A percentile compares a stretch with the other conserved stretches of the same genome.
Conservation (phyloP, 2,329 filamentous ascomycete genomes). For the Scolecobasidium constrictum region DNA sequence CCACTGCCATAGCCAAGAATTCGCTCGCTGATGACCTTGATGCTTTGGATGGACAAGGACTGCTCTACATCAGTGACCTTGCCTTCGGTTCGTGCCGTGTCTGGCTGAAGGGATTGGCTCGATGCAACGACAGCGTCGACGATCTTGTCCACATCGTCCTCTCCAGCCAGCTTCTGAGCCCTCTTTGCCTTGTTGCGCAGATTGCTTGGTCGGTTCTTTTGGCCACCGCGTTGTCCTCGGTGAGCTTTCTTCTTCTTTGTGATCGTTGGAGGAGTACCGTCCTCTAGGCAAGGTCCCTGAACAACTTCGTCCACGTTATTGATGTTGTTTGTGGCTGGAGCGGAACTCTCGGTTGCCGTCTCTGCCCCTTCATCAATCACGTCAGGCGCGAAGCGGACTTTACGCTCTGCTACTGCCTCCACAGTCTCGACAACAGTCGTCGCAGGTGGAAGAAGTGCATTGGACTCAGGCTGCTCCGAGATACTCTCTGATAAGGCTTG, state of each 20-base stretch:
- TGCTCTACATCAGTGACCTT: slow-evolving; percentile 33
- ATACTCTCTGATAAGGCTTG: too few species aligned
- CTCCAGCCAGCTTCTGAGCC: slow-evolving; percentile 22
- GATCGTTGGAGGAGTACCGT: slow-evolving; percentile 13
- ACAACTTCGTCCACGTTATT: neutral
- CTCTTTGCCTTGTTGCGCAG: slow-evolving; percentile 23
- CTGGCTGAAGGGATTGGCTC: slow-evolving; percentile 20
- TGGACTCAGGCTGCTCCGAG: neutral
- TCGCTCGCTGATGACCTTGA: slow-evolving; percentile 45
- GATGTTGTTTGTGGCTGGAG: neutral
- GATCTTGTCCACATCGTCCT: slow-evolving; percentile 15
- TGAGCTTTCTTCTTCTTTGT: slow-evolving; percentile 39
- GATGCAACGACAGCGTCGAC: slow-evolving; percentile 27
- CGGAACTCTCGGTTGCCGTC: neutral
- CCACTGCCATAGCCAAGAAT: slow-evolving; percentile 73
- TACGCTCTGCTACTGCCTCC: slow-evolving; percentile 2
- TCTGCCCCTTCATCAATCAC: neutral
- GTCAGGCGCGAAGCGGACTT: slow-evolving; percentile 3
- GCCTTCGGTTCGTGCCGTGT: slow-evolving; percentile 4
- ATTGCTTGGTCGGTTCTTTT: slow-evolving; percentile 25
- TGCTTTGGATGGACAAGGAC: slow-evolving; percentile 47
- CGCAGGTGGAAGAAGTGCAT: neutral
- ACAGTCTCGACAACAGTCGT: neutral
- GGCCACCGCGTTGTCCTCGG: slow-evolving; percentile 36
- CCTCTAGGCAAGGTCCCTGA: neutral